A percentile compares a stretch with the other conserved stretches of the same genome.
Conservation (phyloP, 257 asterid species). For the Nicotiana tabacum region DNA sequence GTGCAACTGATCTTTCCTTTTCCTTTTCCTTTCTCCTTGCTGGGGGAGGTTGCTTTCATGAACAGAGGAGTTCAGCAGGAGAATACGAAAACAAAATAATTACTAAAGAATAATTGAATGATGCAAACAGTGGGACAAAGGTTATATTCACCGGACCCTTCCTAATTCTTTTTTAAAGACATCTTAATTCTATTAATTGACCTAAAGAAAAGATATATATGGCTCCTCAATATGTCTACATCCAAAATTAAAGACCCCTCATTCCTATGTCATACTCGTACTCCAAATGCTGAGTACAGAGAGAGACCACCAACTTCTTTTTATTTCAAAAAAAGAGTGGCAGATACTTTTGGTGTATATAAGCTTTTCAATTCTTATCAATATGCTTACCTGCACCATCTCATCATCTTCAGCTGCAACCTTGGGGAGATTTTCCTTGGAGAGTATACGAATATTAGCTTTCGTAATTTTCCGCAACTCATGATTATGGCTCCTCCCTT, state of each 20-base stretch:
- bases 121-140: background rate
- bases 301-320: background rate
- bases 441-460: slow-evolving; percentile 82
- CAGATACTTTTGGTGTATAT: background rate
- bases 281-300: background rate
- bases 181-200: background rate
- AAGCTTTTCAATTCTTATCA: background rate
- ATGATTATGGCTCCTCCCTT: slow-evolving; percentile 91
- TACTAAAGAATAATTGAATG: background rate
- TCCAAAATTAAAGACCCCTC: background rate
- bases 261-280: background rate
- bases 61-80: background rate
- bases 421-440: slow-evolving; percentile 87
- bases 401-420: slow-evolving; percentile 93
- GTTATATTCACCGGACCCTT: background rate
- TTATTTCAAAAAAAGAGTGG: background rate
- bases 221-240: background rate
- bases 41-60: background rate
- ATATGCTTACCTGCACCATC: slow-evolving; percentile 83
- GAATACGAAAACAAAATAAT: background rate
- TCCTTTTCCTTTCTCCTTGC: background rate
- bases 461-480: slow-evolving; percentile 86
- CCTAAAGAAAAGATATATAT: background rate
- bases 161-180: background rate
- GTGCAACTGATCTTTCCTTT: background rate